These are phyloP conservation scores for Acacia concinna DNA, from an alignment of 331 rosid species.

Conservation along the genomic window DNA sequence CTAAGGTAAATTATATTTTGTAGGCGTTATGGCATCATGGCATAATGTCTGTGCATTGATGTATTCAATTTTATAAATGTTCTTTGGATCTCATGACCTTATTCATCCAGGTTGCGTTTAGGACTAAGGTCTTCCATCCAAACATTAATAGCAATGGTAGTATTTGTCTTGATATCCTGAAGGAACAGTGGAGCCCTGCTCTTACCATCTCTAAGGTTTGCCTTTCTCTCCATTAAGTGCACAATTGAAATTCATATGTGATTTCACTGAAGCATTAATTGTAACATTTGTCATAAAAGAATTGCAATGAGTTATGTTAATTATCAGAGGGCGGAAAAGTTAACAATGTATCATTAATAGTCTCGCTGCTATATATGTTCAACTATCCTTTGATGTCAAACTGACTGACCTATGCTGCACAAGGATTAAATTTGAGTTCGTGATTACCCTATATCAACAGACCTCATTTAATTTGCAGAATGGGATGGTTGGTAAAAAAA, in stretches of 20 bases:
- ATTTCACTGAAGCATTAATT: background rate
- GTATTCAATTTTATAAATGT: background rate
- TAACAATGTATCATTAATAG: background rate
- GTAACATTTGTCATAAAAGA: background rate
- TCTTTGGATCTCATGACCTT: background rate
- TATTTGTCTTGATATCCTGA: slow-evolving; percentile 79
- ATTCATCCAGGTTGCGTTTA: slow-evolving; percentile 38
- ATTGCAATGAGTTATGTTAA: background rate
- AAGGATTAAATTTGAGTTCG: background rate
- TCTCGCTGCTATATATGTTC: background rate
- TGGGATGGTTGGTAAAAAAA: background rate
- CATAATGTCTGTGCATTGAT: background rate
- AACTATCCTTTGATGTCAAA: background rate
- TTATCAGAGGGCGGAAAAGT: background rate
- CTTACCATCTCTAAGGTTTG: slow-evolving; percentile 72
- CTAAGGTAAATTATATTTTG: slow-evolving; percentile 48
- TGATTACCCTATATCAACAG: background rate
- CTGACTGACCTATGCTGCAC: background rate
- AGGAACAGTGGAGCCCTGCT: slow-evolving; percentile 86
- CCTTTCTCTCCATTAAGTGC: background rate
- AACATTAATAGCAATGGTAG: slow-evolving; percentile 80
- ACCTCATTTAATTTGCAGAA: background rate
- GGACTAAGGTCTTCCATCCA: slow-evolving; percentile 79
- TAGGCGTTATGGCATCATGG: background rate
- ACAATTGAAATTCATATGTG: background rate